Evolutionary conservation across 768 basidiomycete genomes (phyloP).

Genomic region (Kwoniella botswanensis): DNA sequence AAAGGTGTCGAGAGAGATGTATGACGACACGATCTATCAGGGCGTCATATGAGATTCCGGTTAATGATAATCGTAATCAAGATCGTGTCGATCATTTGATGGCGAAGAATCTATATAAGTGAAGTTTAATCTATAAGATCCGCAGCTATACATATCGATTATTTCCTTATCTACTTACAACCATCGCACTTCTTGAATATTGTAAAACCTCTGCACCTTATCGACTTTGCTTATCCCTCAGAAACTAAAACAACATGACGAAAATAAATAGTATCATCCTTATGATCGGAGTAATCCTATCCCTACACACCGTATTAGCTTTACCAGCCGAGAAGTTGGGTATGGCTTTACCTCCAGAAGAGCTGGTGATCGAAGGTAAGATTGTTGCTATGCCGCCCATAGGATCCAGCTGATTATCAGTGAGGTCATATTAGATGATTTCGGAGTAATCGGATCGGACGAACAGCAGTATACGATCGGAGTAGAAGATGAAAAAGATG

Average conservation of each 20-base stretch:
- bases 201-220: too few relatives aligned
- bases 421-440: background rate
- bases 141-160: background rate
- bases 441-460: background rate
- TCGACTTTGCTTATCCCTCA: background rate
- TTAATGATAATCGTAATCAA: background rate
- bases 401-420: too few relatives aligned
- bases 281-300: background rate
- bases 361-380: background rate
- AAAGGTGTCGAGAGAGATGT: too few relatives aligned
- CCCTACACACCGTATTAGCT: background rate
- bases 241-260: background rate
- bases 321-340: slow-evolving; percentile 3
- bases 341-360: background rate
- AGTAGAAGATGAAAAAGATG: background rate
- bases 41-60: background rate
- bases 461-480: background rate
- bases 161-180: too few relatives aligned
- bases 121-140: background rate
- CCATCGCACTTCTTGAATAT: too few relatives aligned
- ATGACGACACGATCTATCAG: too few relatives aligned
- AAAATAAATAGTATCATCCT: background rate
- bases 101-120: background rate
- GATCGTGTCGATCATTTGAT: background rate
- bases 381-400: background rate